These are phyloP conservation scores for grape (Vitis vinifera) DNA, from an alignment of 164 flowering plant genomes.

Conservation along the genomic window DNA sequence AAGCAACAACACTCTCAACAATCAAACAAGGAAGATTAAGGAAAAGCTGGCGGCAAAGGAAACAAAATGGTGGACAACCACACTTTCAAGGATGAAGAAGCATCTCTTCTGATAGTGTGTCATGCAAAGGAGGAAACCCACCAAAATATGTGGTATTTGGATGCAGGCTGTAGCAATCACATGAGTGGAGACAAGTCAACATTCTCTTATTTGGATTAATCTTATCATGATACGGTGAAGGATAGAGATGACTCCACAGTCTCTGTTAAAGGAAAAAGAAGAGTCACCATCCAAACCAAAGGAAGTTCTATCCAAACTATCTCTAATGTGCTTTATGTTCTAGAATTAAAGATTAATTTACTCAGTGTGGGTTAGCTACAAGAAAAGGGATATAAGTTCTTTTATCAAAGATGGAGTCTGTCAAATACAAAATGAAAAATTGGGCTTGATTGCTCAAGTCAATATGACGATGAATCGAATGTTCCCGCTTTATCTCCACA, in stretches of 20 bases:
- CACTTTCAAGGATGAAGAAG: no score
- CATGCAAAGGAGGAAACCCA: background rate
- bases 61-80: slow-evolving; percentile 7
- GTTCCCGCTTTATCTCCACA: no score
- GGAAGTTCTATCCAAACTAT: background rate
- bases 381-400: no score
- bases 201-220: slow-evolving; percentile 13
- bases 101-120: background rate
- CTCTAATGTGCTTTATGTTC: no score
- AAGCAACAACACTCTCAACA: background rate
- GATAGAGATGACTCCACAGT: slow-evolving; percentile 17
- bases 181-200: slow-evolving; percentile 8
- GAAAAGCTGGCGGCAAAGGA: no score
- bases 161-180: slow-evolving; percentile 12
- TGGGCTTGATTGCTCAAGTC: no score
- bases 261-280: slow-evolving; percentile 9
- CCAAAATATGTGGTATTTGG: slow-evolving; percentile 12
- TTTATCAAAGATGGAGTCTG: no score
- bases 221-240: slow-evolving; percentile 9
- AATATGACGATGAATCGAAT: no score
- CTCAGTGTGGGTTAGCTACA: no score
- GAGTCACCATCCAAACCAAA: slow-evolving; percentile 8
- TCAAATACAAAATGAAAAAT: no score
- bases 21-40: background rate
- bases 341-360: no score